phyloP scores from a whole-genome alignment of 1,284 basidiomycete species.

The Sphaerobolus stellatus region DNA sequence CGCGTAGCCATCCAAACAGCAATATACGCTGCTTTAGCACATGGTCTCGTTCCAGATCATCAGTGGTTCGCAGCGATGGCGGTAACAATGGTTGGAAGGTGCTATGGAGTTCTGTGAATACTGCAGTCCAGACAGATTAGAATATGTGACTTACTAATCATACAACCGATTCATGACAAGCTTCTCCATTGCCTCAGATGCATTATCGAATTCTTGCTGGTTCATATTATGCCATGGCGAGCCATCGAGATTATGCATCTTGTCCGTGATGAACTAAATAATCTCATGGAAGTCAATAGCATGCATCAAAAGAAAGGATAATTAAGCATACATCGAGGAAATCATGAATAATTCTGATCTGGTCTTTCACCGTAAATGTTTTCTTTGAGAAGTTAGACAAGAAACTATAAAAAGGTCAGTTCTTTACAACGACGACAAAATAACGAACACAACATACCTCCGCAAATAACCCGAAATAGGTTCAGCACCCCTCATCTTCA shows the following conservation, averaged over 20 bases:
- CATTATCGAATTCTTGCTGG: conserved; percentile 91
- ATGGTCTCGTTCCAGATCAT: conserved; percentile 93
- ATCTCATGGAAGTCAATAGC: too few relatives aligned
- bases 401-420: conserved; percentile 54
- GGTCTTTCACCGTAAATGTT: conserved; percentile 85
- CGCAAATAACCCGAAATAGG: conserved; percentile 88
- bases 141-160: conserved; percentile 64
- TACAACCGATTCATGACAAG: conserved; percentile 98
- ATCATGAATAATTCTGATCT: conserved; percentile 91
- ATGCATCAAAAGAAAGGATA: conserved; percentile 4
- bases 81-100: conserved; percentile 86
- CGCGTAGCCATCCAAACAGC: conserved; percentile 88
- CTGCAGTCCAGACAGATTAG: conserved; percentile 1
- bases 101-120: conserved; percentile 46
- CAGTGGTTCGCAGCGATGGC: conserved; percentile 82
- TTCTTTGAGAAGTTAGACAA: conserved; percentile 89
- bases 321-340: conserved; percentile 71
- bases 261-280: conserved; percentile 77
- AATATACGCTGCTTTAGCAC: conserved; percentile 89
- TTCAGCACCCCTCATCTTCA: conserved; percentile 81
- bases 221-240: conserved; percentile 68
- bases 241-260: conserved; percentile 83
- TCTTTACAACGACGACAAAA: background rate
- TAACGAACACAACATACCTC: conserved; percentile 60
- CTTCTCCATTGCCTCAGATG: conserved; percentile 99